Evolutionary conservation across 257 asterid genomes (phyloP).

Genomic region (Solanum virginianum): DNA sequence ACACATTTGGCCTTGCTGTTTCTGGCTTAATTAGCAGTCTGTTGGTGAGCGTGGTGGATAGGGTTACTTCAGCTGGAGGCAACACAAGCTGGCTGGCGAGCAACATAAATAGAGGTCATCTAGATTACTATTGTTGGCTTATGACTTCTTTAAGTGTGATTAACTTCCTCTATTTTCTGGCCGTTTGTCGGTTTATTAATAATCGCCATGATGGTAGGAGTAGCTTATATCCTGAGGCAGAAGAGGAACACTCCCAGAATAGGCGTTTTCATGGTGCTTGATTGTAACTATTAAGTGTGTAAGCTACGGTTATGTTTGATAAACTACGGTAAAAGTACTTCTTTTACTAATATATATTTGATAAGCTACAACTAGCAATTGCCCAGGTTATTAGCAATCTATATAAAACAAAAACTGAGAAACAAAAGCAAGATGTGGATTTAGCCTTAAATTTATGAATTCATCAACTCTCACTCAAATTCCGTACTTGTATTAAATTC

Average conservation of each 20-base stretch:
- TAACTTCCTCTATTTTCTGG: not conserved
- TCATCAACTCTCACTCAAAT: no score
- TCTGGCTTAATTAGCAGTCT: not conserved
- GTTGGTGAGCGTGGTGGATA: conserved; percentile 2
- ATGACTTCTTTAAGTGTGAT: not conserved
- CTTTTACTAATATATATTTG: no score
- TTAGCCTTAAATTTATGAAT: no score
- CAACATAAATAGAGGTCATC: conserved; percentile 9
- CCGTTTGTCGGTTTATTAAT: not conserved
- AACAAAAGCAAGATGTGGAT: no score
- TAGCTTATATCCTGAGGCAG: not conserved
- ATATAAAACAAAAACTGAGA: no score
- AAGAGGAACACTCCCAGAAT: not conserved
- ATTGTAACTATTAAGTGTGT: not conserved
- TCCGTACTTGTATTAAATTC: no score
- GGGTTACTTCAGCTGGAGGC: not conserved
- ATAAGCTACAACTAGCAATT: no score
- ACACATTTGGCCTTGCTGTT: not conserved
- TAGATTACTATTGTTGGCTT: conserved; percentile 11
- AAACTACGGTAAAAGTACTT: no score
- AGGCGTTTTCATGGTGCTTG: not conserved
- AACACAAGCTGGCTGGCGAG: conserved; percentile 7
- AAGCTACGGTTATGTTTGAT: not conserved
- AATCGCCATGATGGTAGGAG: not conserved
- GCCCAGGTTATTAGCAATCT: no score